A percentile compares a stretch with the other conserved stretches of the same genome.
Conservation (phyloP, 202 grass and related monocot genomes). For the Panicum virgatum region DNA sequence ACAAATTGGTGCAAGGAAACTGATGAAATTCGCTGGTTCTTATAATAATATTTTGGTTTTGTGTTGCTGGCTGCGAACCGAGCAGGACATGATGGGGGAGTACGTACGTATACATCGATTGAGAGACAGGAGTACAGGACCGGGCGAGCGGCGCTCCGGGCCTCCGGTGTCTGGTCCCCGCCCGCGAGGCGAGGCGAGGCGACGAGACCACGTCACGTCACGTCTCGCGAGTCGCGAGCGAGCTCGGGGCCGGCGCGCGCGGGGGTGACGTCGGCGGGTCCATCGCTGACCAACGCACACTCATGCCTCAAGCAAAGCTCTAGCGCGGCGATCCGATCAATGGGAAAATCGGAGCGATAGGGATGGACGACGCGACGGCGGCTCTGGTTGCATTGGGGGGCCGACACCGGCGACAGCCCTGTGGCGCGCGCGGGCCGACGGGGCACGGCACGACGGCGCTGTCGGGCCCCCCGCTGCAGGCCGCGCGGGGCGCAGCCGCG, state of each 20-base stretch:
- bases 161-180: neutral
- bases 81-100: neutral
- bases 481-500: conserved; percentile 32
- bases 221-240: no score
- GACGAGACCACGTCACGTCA: neutral
- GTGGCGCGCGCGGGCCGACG: neutral
- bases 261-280: conserved; percentile 21
- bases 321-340: neutral
- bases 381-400: neutral
- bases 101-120: neutral
- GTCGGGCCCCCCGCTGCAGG: conserved; percentile 27
- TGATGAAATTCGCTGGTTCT: neutral
- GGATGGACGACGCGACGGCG: neutral
- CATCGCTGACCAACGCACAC: conserved; percentile 21
- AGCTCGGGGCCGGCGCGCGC: no score
- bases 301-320: neutral
- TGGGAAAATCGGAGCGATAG: neutral
- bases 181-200: neutral
- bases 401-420: neutral
- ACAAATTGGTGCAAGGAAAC: neutral
- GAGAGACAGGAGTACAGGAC: neutral
- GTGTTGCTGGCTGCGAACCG: neutral
- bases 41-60: no score
- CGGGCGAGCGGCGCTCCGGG: neutral
- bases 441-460: conserved; percentile 28